A percentile compares a stretch with the other conserved stretches of the same genome.
These are phyloP conservation scores for Ailanthus altissimus DNA, from an alignment of 345 rosid genomes.

Conservation along the genomic window DNA sequence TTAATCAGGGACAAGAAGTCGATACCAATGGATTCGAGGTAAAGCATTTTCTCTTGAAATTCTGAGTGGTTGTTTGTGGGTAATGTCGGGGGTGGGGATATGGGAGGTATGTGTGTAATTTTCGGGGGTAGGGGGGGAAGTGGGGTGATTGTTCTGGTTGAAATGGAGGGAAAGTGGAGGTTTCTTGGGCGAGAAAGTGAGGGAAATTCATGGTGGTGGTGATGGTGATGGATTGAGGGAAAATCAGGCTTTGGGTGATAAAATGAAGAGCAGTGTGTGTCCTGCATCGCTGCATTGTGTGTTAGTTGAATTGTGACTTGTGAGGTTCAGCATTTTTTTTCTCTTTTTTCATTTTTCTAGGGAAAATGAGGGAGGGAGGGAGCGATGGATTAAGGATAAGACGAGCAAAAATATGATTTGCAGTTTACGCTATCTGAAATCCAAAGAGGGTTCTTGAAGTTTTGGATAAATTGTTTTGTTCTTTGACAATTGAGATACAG, in stretches of 20 bases:
- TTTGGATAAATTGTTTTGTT: background rate
- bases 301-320: background rate
- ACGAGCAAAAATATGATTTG: background rate
- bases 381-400: slow-evolving; percentile 27
- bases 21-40: slow-evolving; percentile 78
- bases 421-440: slow-evolving; percentile 9
- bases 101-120: slow-evolving; percentile 27
- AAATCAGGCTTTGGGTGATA: slow-evolving; percentile 27
- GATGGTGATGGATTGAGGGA: slow-evolving; percentile 21
- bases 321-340: background rate
- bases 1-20: slow-evolving; percentile 59
- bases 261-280: slow-evolving; percentile 39
- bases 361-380: background rate
- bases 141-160: slow-evolving; percentile 47
- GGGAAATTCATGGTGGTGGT: slow-evolving; percentile 42
- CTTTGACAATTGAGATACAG: background rate
- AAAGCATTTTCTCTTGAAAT: slow-evolving; percentile 69
- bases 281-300: slow-evolving; percentile 46
- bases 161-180: slow-evolving; percentile 45
- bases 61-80: slow-evolving; percentile 34
- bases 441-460: background rate
- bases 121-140: slow-evolving; percentile 50
- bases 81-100: slow-evolving; percentile 22
- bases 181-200: slow-evolving; percentile 46
- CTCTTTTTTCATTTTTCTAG: background rate